phyloP scores from a whole-genome alignment of 805 yeast species.

The Candida insectorum region DNA sequence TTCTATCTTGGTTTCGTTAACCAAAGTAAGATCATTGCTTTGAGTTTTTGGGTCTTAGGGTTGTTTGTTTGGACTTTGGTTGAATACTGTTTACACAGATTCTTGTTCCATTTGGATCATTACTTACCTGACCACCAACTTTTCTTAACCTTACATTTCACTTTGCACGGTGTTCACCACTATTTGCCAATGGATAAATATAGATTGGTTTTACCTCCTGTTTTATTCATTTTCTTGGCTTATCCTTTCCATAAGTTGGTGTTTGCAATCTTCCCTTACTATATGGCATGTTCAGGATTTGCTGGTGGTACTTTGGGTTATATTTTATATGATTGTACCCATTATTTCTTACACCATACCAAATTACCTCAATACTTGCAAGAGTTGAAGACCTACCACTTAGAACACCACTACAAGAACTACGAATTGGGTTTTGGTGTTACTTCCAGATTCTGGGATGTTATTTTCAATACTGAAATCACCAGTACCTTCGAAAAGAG shows the following conservation, averaged over 20 bases:
- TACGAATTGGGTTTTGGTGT: conserved; percentile 97
- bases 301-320: conserved; percentile 97
- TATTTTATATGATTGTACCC: conserved; percentile 88
- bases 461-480: conserved; percentile 79
- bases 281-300: conserved; percentile 86
- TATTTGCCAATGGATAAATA: conserved; percentile 94
- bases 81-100: conserved; percentile 86
- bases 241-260: conserved; percentile 80
- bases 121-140: conserved; percentile 76
- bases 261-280: conserved; percentile 71
- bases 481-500: conserved; percentile 47
- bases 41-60: conserved; percentile 72
- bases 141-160: conserved; percentile 79
- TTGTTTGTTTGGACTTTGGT: conserved; percentile 88
- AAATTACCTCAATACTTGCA: conserved; percentile 74
- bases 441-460: conserved; percentile 91
- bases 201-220: conserved; percentile 95
- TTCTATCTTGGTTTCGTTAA: conserved; percentile 56
- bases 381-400: conserved; percentile 80
- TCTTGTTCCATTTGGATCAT: conserved; percentile 87
- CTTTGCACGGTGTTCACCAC: conserved; percentile 95
- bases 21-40: conserved; percentile 44
- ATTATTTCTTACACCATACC: conserved; percentile 88
- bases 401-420: conserved; percentile 97
- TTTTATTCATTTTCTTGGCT: conserved; percentile 68